Evolutionary conservation across 1,139 yeast species (phyloP), one percentile per base, ranked within the genome.

Genomic region (Dujonia santamariae): DNA sequence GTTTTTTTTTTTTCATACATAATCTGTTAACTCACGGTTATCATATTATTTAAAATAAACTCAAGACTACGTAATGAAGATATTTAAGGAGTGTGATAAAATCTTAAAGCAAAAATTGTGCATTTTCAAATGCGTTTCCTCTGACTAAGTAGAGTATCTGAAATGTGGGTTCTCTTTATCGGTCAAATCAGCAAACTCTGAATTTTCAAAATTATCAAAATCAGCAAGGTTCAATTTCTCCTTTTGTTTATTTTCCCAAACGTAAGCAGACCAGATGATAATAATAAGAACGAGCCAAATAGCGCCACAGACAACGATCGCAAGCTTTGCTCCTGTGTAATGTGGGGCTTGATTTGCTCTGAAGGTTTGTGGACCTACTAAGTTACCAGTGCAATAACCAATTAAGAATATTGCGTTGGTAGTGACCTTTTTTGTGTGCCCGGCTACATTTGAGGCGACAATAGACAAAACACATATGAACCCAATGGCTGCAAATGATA

Each of bases 321-420:
- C 50, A n/a, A 59, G 53, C 39, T 67, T 63, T 3, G 79, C 84
- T 3, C 73, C 64, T 2, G 51, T 46, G 46, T 77, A 78, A 9
- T 44, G 4, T 11, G 87, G 87, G 1, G 77, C 76, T 46, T 78
- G 75, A 5, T 45, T 44, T 0, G 61, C 60, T 41, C 73, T 62
- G 51, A 81, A 82, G 30, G 82, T 70, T 51, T 80, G 87, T 3
- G 92, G 88, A 4, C 90, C 90, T 32, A 79, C 64, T 32, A 83
- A 61, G 43, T 84, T 83, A 19, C 92, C 87, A 19, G 74, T 72
- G 46, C 85, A 78, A 48, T 78, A 81, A 1, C 79, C 83, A 37
- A 47, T 45, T 13, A 46, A 42, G 28, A 45, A 42, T 12, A 50
- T 40, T 9, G 55, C 54, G 36, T 51, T 50, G 26, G 48, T 46